Percentiles rank a stretch among this genome's conserved stretches.
phyloP scores from a whole-genome alignment of 768 basidiomycete species.

The Trametes villosa region DNA sequence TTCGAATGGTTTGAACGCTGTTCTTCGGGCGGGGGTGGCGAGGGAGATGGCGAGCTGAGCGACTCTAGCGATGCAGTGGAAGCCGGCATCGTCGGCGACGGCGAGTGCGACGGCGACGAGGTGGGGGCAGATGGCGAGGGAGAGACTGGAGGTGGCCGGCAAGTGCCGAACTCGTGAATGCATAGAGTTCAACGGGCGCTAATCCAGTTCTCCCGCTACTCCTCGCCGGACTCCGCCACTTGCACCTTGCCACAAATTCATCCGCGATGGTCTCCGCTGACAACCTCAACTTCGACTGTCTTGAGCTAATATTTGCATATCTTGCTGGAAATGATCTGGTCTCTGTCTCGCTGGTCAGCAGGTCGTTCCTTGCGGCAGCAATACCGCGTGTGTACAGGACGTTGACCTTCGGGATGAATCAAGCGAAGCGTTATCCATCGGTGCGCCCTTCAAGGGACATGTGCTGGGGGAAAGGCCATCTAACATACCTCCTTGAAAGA shows the following conservation, averaged over 20 bases:
- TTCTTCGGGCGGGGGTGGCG: slow-evolving; percentile 47
- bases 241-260: not conserved
- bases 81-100: slow-evolving; percentile 46
- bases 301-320: slow-evolving; percentile 65
- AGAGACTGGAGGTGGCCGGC: slow-evolving; percentile 12
- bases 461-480: not conserved
- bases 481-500: slow-evolving; percentile 32
- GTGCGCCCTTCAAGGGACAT: no score
- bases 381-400: slow-evolving; percentile 65
- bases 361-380: slow-evolving; percentile 65
- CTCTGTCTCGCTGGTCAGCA: slow-evolving; percentile 64
- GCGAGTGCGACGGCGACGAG: slow-evolving; percentile 26
- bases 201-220: not conserved
- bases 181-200: slow-evolving; percentile 6
- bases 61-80: slow-evolving; percentile 68
- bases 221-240: slow-evolving; percentile 1
- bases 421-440: slow-evolving; percentile 60
- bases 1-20: slow-evolving; percentile 34
- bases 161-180: slow-evolving; percentile 12
- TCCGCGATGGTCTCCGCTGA: slow-evolving; percentile 66
- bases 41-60: slow-evolving; percentile 70
- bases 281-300: slow-evolving; percentile 72
- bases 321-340: slow-evolving; percentile 59
- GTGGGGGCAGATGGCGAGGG: slow-evolving; percentile 1
- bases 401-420: slow-evolving; percentile 56